These are phyloP conservation scores for Polytolypa hystricis DNA, from an alignment of 2,329 filamentous ascomycete genomes.

Conservation along the genomic window DNA sequence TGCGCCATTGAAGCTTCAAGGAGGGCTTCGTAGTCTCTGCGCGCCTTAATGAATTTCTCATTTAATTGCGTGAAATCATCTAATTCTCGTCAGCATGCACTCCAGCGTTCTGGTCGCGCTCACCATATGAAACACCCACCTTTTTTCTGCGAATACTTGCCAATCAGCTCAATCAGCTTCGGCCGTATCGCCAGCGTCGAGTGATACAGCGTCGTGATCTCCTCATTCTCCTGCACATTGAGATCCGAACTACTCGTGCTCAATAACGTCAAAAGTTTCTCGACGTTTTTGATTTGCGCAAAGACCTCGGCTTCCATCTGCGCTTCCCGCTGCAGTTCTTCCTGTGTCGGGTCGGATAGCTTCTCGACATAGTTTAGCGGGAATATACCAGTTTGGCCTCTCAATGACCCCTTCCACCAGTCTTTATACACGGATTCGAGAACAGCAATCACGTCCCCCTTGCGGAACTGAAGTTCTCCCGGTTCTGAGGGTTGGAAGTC, in stretches of 20 bases:
- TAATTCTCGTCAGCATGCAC: slow-evolving; percentile 33
- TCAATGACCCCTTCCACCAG: slow-evolving; percentile 95
- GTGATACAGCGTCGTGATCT: slow-evolving; percentile 85
- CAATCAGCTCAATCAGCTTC: slow-evolving; percentile 94
- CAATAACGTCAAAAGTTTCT: slow-evolving; percentile 74
- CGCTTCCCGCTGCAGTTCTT: slow-evolving; percentile 88
- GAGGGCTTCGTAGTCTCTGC: slow-evolving; percentile 91
- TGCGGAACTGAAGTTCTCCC: slow-evolving; percentile 89
- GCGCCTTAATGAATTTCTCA: slow-evolving; percentile 98
- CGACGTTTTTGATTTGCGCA: slow-evolving; percentile 64
- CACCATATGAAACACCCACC: slow-evolving; percentile 47
- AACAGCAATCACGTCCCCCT: slow-evolving; percentile 93
- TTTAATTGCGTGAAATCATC: slow-evolving; percentile 98
- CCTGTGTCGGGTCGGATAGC: slow-evolving; percentile 81
- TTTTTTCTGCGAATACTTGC: slow-evolving; percentile 99
- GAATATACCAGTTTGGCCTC: slow-evolving; percentile 94
- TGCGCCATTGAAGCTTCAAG: slow-evolving; percentile 95
- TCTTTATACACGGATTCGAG: slow-evolving; percentile 98
- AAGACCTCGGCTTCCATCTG: slow-evolving; percentile 84
- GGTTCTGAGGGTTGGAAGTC: slow-evolving; percentile 92
- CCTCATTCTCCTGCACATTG: slow-evolving; percentile 86
- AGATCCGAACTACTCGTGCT: slow-evolving; percentile 74
- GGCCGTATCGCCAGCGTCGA: slow-evolving; percentile 88
- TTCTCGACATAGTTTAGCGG: slow-evolving; percentile 99
- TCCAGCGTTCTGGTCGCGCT: no score